Evolutionary conservation across 192 early-diverging fungal genomes (phyloP).

Genomic region (Anaeromyces robustus): DNA sequence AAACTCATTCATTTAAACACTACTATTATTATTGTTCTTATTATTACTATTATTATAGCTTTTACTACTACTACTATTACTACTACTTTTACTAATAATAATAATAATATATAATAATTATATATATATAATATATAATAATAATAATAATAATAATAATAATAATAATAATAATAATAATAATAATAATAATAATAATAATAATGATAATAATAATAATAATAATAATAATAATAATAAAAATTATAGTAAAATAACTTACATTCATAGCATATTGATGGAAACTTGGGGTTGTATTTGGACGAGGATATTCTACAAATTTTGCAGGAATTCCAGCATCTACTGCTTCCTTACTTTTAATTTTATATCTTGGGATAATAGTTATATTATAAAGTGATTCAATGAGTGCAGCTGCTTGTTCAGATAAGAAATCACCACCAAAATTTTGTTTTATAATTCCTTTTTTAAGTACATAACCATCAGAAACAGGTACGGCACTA

Average conservation of each 20-base stretch:
- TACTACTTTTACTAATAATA: background rate
- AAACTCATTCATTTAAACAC: no score
- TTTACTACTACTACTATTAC: no score
- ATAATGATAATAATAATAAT: no score
- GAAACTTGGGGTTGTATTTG: constrained; percentile 45
- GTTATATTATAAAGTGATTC: constrained; percentile 34
- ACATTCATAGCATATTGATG: constrained; percentile 58
- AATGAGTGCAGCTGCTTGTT: constrained; percentile 55
- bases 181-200: no score
- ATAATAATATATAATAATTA: no score
- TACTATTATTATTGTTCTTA: background rate
- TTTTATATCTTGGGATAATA: constrained; percentile 68
- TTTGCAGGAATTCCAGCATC: constrained; percentile 51
- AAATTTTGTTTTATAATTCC: constrained; percentile 54
- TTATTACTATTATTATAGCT: background rate
- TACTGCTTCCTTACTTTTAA: constrained; percentile 57
- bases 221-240: no score
- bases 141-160: no score
- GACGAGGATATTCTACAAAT: constrained; percentile 27
- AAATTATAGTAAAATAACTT: no score
- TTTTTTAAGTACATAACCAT: constrained; percentile 91
- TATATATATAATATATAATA: no score
- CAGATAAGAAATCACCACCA: constrained; percentile 70
- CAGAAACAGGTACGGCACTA: constrained; percentile 88
- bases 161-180: no score